Evolutionary conservation across 129 eudicot genomes (phyloP), one percentile per base, ranked within the genome.

Genomic region (Centrapalus pauciflorus): DNA sequence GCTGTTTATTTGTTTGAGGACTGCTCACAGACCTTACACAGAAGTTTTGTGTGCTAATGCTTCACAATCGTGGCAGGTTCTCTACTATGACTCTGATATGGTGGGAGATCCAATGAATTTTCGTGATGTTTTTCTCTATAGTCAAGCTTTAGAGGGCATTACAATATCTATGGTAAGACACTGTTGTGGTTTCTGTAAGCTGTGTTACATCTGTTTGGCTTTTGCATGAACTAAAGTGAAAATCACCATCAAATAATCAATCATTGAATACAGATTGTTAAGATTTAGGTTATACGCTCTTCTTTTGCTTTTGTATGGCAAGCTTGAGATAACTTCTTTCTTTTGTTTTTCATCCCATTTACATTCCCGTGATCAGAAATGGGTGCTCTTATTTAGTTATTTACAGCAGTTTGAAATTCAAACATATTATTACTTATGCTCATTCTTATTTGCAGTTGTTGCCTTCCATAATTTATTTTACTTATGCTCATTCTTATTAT

Each of bases 121-220:
- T 38, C 90, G 82, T 69, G 97, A 86, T 79, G 97, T 83, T 59
- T 90, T 86, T 73, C 97, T 90, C 16, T 83, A 84, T 70, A 90
- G 97, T 66, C 95, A 86, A 83, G 95, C 97, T 76, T 84, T 90
- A 86, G 97, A 90, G 81, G 97, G 97, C 49, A 90, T 90, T 63
- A 69, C 88, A 46, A 90, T 90, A 77, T 80, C 83, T 37, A 86
- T 90, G 97, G 97, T 90, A 80, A 35, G 56, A 25, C 57, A 69
- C 45, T 56, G 56, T 56, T 55, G 56, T 14, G 27, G 51, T 35
- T 65, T 61, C 54, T 49, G 54, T 68, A 29, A 28, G 40, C 7
- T 38, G 41, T 12, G 38, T 73, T 49, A 1, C 32, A 73, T 70
- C 16, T 58, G 7, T 29, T 29, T 70, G 13, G 23, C 67, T 58